Evolutionary conservation across 257 asterid species (phyloP), one percentile per base, ranked within the genome.

Genomic region (Cynanchum wilfordii): DNA sequence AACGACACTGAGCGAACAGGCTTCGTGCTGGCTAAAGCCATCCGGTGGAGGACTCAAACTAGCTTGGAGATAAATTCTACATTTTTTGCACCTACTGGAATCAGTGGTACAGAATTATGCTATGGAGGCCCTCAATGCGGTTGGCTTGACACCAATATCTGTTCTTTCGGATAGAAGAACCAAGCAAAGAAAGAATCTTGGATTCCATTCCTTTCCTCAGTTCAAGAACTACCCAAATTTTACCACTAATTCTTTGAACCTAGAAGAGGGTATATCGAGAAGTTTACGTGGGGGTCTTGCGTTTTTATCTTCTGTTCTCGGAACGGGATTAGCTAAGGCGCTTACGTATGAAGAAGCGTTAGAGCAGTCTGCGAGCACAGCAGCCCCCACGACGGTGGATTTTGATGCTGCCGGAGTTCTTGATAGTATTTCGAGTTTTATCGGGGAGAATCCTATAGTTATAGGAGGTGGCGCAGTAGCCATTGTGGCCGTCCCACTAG

Each of bases 91-190:
- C 12, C 70, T 55, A 40, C 57, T 45, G 10, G 40, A 15, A 29
- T 10, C 71, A 33, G n/a, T 42, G 45, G n/a, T 42, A 40, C 20
- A 10, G 57, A 74, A 49, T 72, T 71, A 75, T 78, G 75, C 80
- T 72, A 94, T 95, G 99, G 91, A 89, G 87, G 96, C 95, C 80
- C 80, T 91, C 65, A 88, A 94, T 79, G 93, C 93, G 68, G 90
- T 65, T 81, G 88, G 87, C 69, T 79, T 86, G 80, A 87, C 90
- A 65, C 89, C 96, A 52, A 77, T 87, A 13, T 90, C 97, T 47
- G 95, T 91, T 82, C 93, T 89, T 60, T 83, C 96, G 55, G 88
- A 84, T 47, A 87, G 89, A 71, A 84, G 86, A 82, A 81, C 79
- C 22, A 75, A 84, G 49, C 86, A 90, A 81, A 85, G 86, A 74